These are phyloP conservation scores for Plasmodium relictum DNA, from an alignment of 169 alveolate genomes.

Conservation along the genomic window DNA sequence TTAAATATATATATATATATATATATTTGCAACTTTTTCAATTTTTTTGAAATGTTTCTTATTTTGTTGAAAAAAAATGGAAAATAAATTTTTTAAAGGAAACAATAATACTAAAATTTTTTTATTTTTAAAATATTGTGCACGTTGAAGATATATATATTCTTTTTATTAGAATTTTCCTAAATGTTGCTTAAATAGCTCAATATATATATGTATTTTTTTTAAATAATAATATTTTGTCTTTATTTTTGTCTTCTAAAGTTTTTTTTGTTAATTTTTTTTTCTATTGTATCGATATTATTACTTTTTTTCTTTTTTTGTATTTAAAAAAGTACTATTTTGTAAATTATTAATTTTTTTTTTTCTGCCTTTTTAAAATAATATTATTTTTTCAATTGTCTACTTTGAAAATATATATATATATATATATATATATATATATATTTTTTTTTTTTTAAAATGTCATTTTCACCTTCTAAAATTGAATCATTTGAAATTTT, in stretches of 20 bases:
- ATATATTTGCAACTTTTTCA: not conserved
- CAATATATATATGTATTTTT: not conserved
- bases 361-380: not conserved
- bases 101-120: slow-evolving; percentile 3
- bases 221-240: not conserved
- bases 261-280: not conserved
- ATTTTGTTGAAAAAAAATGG: not conserved
- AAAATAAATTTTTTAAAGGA: slow-evolving; percentile 19
- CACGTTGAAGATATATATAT: slow-evolving; percentile 9
- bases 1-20: not conserved
- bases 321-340: not conserved
- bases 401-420: not conserved
- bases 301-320: not conserved
- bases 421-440: slow-evolving; percentile 10
- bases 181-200: not conserved
- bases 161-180: not conserved
- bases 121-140: slow-evolving; percentile 23
- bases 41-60: not conserved
- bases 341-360: not conserved
- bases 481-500: not conserved
- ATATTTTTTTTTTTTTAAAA: not conserved
- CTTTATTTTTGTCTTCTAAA: not conserved
- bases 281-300: not conserved
- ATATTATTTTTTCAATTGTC: not conserved
- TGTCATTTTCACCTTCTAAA: not conserved